These are phyloP conservation scores for Chalaropsis ovoidea DNA, from an alignment of 2,329 filamentous ascomycete genomes.

Conservation along the genomic window DNA sequence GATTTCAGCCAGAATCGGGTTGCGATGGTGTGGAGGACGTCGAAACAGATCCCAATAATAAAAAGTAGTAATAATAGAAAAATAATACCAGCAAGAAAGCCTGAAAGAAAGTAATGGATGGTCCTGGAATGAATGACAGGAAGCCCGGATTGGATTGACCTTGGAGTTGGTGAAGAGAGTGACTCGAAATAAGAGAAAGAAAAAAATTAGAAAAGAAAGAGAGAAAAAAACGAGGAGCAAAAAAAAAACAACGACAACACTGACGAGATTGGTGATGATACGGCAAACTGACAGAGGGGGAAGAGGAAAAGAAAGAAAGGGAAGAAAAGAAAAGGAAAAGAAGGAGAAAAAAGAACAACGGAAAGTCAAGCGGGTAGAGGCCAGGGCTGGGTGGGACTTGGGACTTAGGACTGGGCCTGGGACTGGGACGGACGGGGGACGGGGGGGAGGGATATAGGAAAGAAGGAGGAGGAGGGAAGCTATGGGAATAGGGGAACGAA, in stretches of 20 bases:
- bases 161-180: slow-evolving; percentile 39
- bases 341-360: slow-evolving; percentile 30
- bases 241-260: slow-evolving; percentile 31
- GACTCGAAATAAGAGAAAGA: slow-evolving; percentile 43
- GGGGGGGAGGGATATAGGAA: slow-evolving; percentile 29
- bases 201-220: slow-evolving; percentile 28
- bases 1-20: slow-evolving; percentile 18
- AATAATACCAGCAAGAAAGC: slow-evolving; percentile 29
- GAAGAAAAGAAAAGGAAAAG: slow-evolving; percentile 31
- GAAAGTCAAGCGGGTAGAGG: slow-evolving; percentile 34
- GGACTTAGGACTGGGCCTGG: slow-evolving; percentile 2
- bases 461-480: slow-evolving; percentile 7
- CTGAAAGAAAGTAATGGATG: slow-evolving; percentile 23
- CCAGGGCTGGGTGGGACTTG: slow-evolving; percentile 23
- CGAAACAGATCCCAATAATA: slow-evolving; percentile 10
- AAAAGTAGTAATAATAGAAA: slow-evolving; percentile 28
- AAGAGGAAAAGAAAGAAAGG: slow-evolving; percentile 30
- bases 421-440: neutral
- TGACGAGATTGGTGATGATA: slow-evolving; percentile 31
- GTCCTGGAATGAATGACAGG: slow-evolving; percentile 36
- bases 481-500: slow-evolving; percentile 14
- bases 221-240: slow-evolving; percentile 25
- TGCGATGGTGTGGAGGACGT: slow-evolving; percentile 19
- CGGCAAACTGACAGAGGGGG: slow-evolving; percentile 27
- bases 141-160: slow-evolving; percentile 38